Percentiles rank a stretch among this genome's conserved stretches.
phyloP scores from a whole-genome alignment of 331 rosid genomes.

The Quercus tomentella region DNA sequence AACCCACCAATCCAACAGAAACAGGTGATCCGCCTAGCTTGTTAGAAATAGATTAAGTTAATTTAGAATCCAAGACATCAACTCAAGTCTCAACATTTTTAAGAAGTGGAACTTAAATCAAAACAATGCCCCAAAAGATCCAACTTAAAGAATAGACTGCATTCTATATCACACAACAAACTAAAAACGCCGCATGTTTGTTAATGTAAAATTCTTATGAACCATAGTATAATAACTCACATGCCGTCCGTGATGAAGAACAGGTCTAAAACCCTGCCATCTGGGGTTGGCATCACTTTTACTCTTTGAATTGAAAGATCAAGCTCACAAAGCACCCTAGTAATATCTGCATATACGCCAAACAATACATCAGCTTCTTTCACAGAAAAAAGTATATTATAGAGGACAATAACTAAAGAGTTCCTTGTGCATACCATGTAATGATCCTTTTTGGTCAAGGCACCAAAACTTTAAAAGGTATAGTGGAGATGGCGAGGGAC shows the following conservation, averaged over 20 bases:
- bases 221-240: conserved; percentile 43
- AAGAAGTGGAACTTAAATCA: neutral
- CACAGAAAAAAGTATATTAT: neutral
- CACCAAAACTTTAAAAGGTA: conserved; percentile 68
- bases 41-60: neutral
- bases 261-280: conserved; percentile 73
- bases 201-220: neutral
- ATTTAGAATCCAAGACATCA: neutral
- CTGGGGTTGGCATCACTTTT: conserved; percentile 91
- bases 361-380: conserved; percentile 9
- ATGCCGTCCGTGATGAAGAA: conserved; percentile 78
- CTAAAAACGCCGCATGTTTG: neutral
- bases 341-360: conserved; percentile 44
- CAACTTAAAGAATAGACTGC: neutral
- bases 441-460: conserved; percentile 61
- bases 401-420: neutral
- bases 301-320: conserved; percentile 69
- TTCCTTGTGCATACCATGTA: conserved; percentile 49
- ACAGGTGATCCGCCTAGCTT: no score
- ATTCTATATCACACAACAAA: neutral
- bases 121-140: neutral
- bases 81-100: neutral
- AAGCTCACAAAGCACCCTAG: conserved; percentile 73
- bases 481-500: conserved; percentile 47
- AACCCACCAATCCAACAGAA: neutral